Percentiles rank a stretch among this genome's conserved stretches.
Evolutionary conservation across 805 yeast species (phyloP).

Genomic region (Metschnikowia rubicola): DNA sequence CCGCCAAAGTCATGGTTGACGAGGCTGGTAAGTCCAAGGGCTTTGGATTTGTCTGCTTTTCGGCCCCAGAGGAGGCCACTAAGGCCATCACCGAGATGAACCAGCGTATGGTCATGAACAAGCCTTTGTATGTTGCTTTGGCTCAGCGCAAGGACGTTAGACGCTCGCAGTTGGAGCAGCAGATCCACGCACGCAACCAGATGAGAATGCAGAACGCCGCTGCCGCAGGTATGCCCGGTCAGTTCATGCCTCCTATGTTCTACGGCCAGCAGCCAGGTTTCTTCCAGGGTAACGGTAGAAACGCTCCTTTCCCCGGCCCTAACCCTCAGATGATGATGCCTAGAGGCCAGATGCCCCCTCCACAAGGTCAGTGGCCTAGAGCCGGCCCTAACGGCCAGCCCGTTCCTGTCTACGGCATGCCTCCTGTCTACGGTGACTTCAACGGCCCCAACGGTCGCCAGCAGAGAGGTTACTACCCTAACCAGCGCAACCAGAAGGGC

Average conservation of each 20-base stretch:
- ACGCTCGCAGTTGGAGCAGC: conserved; percentile 95
- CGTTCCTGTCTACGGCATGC: conserved; percentile 76
- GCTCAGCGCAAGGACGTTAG: conserved; percentile 99
- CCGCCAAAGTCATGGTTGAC: conserved; percentile 94
- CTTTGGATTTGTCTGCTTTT: conserved; percentile 97
- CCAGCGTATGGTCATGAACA: conserved; percentile 90
- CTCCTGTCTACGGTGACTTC: conserved; percentile 68
- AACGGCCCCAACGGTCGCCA: conserved; percentile 44
- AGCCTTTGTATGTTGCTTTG: conserved; percentile 96
- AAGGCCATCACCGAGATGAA: conserved; percentile 98
- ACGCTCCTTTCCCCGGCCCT: conserved; percentile 73
- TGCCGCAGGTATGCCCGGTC: conserved; percentile 81
- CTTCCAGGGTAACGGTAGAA: conserved; percentile 77
- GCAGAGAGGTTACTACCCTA: conserved; percentile 57
- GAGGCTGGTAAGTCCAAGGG: conserved; percentile 95
- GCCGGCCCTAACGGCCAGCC: conserved; percentile 85
- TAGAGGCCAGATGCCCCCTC: conserved; percentile 66
- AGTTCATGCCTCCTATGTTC: conserved; percentile 82
- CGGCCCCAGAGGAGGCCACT: conserved; percentile 97
- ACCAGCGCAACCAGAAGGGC: conserved; percentile 43
- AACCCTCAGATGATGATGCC: conserved; percentile 76
- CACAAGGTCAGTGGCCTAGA: conserved; percentile 68
- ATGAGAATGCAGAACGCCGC: conserved; percentile 97
- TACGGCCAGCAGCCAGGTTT: conserved; percentile 83
- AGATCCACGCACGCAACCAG: conserved; percentile 96